A percentile compares a stretch with the other conserved stretches of the same genome.
Evolutionary conservation across 1,284 basidiomycete species (phyloP).

Genomic region (Cryptococcus deneoformans): DNA sequence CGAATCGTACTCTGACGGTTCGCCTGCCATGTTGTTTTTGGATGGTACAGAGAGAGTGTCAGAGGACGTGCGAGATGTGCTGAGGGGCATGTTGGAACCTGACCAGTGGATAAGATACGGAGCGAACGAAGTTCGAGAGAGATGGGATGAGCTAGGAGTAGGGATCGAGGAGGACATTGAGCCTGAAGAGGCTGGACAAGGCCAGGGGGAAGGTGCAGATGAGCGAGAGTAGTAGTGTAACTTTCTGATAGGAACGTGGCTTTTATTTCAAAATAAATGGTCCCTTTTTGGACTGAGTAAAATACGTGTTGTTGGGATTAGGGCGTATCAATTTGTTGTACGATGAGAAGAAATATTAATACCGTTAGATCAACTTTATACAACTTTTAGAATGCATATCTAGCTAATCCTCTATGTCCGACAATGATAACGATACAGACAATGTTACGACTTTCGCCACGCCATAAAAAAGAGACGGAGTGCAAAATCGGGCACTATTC

Average conservation of each 20-base stretch:
- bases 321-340: too few species aligned
- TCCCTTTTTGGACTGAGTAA: background rate
- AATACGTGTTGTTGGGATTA: too few species aligned
- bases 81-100: slow-evolving; percentile 38
- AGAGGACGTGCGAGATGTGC: slow-evolving; percentile 26
- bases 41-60: slow-evolving; percentile 25
- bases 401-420: too few species aligned
- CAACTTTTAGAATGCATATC: too few species aligned
- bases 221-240: too few species aligned
- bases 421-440: too few species aligned
- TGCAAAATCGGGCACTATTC: background rate
- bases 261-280: background rate
- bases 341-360: too few species aligned
- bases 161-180: slow-evolving; percentile 7
- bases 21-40: slow-evolving; percentile 32
- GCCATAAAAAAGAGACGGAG: background rate
- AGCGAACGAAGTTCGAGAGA: slow-evolving; percentile 28
- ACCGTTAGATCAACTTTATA: too few species aligned
- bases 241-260: background rate
- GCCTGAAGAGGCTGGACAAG: background rate
- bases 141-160: slow-evolving; percentile 31
- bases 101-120: slow-evolving; percentile 28
- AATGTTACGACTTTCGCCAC: too few species aligned
- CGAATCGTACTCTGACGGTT: slow-evolving; percentile 33
- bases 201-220: too few species aligned